A percentile compares a stretch with the other conserved stretches of the same genome.
Evolutionary conservation across 257 asterid genomes (phyloP).

Genomic region (Plantago major): DNA sequence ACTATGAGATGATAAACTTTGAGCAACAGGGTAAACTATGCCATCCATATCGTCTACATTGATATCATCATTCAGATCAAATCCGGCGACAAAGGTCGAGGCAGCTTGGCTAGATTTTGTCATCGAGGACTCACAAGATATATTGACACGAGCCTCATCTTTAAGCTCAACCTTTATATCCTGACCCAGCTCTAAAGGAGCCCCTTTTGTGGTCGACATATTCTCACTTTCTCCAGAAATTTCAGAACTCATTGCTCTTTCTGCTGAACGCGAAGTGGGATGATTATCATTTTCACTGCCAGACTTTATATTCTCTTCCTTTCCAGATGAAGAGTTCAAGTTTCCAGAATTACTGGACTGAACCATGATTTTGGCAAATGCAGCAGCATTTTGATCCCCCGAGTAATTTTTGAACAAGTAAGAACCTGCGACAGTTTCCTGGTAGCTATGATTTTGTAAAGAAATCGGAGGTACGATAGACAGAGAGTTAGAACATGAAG

Average conservation of each 20-base stretch:
- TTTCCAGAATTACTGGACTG: conserved; percentile 20
- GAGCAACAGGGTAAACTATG: conserved; percentile 21
- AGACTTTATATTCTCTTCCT: conserved; percentile 10
- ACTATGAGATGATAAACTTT: conserved; percentile 23
- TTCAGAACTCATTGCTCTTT: conserved; percentile 18
- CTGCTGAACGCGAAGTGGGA: conserved; percentile 12
- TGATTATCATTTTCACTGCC: conserved; percentile 15
- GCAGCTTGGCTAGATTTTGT: conserved; percentile 13
- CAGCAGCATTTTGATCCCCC: conserved; percentile 11
- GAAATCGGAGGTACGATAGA: conserved; percentile 22
- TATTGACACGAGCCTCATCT: conserved; percentile 9
- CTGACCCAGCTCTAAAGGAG: conserved; percentile 16
- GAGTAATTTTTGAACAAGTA: conserved; percentile 19
- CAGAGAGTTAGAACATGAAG: conserved; percentile 46
- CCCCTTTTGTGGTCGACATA: neutral
- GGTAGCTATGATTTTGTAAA: conserved; percentile 23
- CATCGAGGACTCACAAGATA: conserved; percentile 19
- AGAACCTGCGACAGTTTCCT: conserved; percentile 29
- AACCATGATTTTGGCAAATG: conserved; percentile 10
- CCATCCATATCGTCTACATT: conserved; percentile 23
- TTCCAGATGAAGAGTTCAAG: conserved; percentile 14
- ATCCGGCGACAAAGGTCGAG: conserved; percentile 20
- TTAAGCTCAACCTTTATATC: neutral
- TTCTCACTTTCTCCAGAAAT: conserved; percentile 13
- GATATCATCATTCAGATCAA: conserved; percentile 57